Base-by-base conservation (phyloP, 148 eudicot genomes). In the Dysphania ambrosioides region DNA sequence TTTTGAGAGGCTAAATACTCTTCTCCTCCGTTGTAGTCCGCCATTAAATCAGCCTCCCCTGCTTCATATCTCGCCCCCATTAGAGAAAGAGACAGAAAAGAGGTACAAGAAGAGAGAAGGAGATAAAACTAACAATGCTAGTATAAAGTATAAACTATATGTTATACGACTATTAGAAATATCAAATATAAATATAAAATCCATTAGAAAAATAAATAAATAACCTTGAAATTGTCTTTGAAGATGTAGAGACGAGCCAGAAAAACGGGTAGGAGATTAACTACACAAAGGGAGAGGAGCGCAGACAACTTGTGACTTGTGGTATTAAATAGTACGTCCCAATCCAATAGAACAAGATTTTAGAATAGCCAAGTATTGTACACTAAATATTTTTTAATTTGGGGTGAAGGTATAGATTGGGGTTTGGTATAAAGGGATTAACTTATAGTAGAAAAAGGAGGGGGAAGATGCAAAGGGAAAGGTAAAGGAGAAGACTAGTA, bases 361-460 rank as follows among this genome's bases (percentile, higher is more conserved):
- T 31, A 15, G 68, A 67, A 32, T 51, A 15, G 29, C 7, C 16
- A 49, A n/a, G n/a, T n/a, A n/a, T n/a, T n/a, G n/a, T n/a, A n/a
- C n/a, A n/a, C n/a, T n/a, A n/a, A n/a, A n/a, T n/a, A n/a, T n/a
- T n/a, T n/a, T n/a, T n/a, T n/a, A n/a, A n/a, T n/a, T n/a, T n/a
- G n/a, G n/a, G 26, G 6, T 55, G 15, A 8, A 40, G 13, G 9
- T 27, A 66, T 51, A 1, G 23, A 35, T 6, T 21, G 76, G 72
- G 82, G 71, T 67, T 67, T 67, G 79, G 87, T 77, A 83, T 83
- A 76, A 63, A 67, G 16, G 53, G 27, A 57, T 77, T 82, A 82
- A 89, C 85, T 88, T 77, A 77, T 65, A 73, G 77, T 77, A 56
- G 83, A 69, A 82, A 83, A 86, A 78, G 68, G 32, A 30, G 53